phyloP scores from a whole-genome alignment of 2,329 filamentous ascomycete species.

The Colletotrichum australisinense region DNA sequence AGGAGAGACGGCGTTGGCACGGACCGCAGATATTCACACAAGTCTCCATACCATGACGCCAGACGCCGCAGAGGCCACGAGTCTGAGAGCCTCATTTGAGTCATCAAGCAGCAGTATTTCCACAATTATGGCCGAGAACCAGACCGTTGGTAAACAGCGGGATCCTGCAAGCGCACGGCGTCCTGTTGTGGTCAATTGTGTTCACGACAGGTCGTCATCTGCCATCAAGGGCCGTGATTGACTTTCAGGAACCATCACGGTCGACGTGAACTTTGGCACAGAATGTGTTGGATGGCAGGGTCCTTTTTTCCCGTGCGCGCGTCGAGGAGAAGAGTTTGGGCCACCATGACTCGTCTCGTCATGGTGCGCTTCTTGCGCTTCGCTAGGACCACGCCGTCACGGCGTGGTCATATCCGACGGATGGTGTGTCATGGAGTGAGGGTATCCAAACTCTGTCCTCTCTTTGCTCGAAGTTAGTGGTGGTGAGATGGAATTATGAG shows the following conservation, averaged over 20 bases:
- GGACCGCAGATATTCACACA: background rate
- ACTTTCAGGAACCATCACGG: conserved; percentile 25
- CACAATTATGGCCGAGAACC: background rate
- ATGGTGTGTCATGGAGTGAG: conserved; percentile 16
- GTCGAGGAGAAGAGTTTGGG: conserved; percentile 19
- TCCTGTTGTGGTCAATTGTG: background rate
- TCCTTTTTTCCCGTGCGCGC: conserved; percentile 1
- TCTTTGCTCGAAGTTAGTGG: background rate
- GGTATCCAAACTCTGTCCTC: conserved; percentile 23
- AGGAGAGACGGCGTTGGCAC: background rate
- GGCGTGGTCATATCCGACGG: conserved; percentile 29
- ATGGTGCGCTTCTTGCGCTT: background rate
- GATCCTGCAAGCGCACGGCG: conserved; percentile 10
- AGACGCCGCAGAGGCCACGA: background rate
- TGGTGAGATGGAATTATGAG: conserved; percentile 4
- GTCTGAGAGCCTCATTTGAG: conserved; percentile 17
- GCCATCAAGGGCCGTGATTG: conserved; percentile 18
- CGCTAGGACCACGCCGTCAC: conserved; percentile 30
- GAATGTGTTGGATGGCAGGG: conserved; percentile 9
- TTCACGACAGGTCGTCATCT: conserved; percentile 21
- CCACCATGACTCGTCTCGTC: conserved; percentile 30
- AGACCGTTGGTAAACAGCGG: background rate
- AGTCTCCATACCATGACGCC: conserved; percentile 22
- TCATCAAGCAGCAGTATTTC: background rate
- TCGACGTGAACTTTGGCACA: background rate